phyloP scores from a whole-genome alignment of 1,139 yeast species.

The Fermentozyma sake region DNA sequence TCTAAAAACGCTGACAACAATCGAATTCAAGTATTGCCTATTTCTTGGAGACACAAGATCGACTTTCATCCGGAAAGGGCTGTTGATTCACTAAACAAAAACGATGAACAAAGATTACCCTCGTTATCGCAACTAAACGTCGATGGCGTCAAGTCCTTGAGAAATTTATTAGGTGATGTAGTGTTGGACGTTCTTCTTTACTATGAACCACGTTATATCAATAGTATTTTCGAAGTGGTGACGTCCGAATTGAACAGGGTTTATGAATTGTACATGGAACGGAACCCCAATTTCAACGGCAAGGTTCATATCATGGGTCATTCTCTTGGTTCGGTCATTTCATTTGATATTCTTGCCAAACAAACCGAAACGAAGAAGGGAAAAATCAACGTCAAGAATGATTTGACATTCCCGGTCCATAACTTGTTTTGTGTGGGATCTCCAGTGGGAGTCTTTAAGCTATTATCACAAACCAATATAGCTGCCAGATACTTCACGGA shows the following conservation, averaged over 20 bases:
- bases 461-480: constrained; percentile 57
- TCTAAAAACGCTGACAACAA: constrained; percentile 38
- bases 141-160: constrained; percentile 72
- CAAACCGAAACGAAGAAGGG: constrained; percentile 34
- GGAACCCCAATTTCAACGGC: constrained; percentile 76
- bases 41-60: constrained; percentile 71
- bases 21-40: constrained; percentile 70
- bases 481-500: constrained; percentile 29
- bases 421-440: constrained; percentile 83
- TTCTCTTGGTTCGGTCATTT: constrained; percentile 84
- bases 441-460: constrained; percentile 82
- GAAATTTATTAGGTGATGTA: constrained; percentile 82
- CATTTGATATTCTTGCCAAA: constrained; percentile 66
- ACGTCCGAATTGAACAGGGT: constrained; percentile 66
- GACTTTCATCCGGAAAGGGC: constrained; percentile 52
- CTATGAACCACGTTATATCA: constrained; percentile 71
- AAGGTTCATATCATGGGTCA: constrained; percentile 84
- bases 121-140: constrained; percentile 69
- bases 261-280: constrained; percentile 51
- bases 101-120: constrained; percentile 47
- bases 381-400: constrained; percentile 14
- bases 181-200: constrained; percentile 79
- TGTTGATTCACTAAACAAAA: constrained; percentile 21
- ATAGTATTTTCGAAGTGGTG: constrained; percentile 62
- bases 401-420: constrained; percentile 65